Base-by-base conservation (phyloP, 306 rosid species). In the Sophora flavescens region DNA sequence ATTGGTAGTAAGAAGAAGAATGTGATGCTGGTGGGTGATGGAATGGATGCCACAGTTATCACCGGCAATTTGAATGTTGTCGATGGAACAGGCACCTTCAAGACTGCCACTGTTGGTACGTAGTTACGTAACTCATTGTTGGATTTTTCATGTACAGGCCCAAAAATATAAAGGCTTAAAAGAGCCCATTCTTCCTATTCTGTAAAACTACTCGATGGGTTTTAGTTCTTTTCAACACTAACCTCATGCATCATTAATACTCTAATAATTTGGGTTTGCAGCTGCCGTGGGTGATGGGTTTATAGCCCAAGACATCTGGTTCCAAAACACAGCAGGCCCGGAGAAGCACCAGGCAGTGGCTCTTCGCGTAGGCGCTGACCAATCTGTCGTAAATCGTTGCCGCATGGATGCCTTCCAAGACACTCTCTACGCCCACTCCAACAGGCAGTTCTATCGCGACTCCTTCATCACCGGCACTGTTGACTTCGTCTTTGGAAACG, bases 201-300 rank as follows among this genome's bases (percentile, higher is more conserved):
- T 8, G 47, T 8, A 39, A 39, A 39, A 8, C 8, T 6, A 39
- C 9, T 10, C 13, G 3, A 30, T 30, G 32, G 15, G 14, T 12
- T 47, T 47, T 13, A 16, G 1, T 6, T 30, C 2, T 30, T 30
- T 30, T 30, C 32, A 30, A 30, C 2, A 30, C 2, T 2, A 30
- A 22, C 22, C 22, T 22, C 22, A 1, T 22, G 1, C 22, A 0
- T 22, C 22, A 22, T 22, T 22, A 0, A n/a, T n/a, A n/a, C 32
- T 30, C 32, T 30, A 4, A 32, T 0, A 35, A 13, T 6, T 3
- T 39, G 22, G 12, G 28, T 63, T 72, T 67, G 17, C 76, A 92
- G 97, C 86, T 50, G 96, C 96, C 0, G 89, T 87, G 53, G 96
- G 97, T 0, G 96, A 86, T 63, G 96, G 96, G 8, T 92, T 90